Base-by-base conservation (phyloP, 2,329 filamentous ascomycete genomes). In the Arthrobotrys musiformis region DNA sequence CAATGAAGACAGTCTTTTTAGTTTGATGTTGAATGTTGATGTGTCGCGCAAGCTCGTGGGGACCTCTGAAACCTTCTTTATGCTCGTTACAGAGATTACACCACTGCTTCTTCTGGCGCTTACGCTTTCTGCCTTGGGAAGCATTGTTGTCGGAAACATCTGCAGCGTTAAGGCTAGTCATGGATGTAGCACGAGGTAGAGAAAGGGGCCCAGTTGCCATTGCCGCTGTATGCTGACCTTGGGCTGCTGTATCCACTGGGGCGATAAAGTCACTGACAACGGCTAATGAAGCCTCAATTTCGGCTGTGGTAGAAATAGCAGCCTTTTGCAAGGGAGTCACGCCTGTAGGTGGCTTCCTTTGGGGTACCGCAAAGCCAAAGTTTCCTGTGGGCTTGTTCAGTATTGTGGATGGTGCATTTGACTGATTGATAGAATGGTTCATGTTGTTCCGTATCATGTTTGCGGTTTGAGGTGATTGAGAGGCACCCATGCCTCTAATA, bases 21-120 rank as follows among this genome's bases (percentile, higher is more conserved):
- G 83, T 81, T 2, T 86, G 84, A 83, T 98, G 94, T 79, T 92
- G 87, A 60, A 90, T 88, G 69, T 88, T 88, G 64, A 87, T 87
- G 80, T 93, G 91, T 17, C 91, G 87, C 48, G 89, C 88, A 26
- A 93, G 87, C 83, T 97, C 93, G 82, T 97, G 93, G 24, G 94
- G 92, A 66, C 93, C 93, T 35, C 93, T 90, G 83, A 97, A 97
- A 50, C 92, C 93, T 17, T 91, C 88, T 0, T 90, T 90, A 63
- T 92, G 88, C 68, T 92, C 90, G 62, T 87, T 87, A 84, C 93
- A 97, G 74, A 88, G 85, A 1, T 84, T 82, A 82, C 93, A 97
- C 81, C 88, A 88, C 78, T 77, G 73, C 44, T 77, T 77, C 73
- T 77, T 77, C 37, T 77, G 73, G 15, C 73, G 73, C 66, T 77